These are phyloP conservation scores for Ogataea hybrid DNA, from an alignment of 1,139 yeast genomes.

Conservation along the genomic window DNA sequence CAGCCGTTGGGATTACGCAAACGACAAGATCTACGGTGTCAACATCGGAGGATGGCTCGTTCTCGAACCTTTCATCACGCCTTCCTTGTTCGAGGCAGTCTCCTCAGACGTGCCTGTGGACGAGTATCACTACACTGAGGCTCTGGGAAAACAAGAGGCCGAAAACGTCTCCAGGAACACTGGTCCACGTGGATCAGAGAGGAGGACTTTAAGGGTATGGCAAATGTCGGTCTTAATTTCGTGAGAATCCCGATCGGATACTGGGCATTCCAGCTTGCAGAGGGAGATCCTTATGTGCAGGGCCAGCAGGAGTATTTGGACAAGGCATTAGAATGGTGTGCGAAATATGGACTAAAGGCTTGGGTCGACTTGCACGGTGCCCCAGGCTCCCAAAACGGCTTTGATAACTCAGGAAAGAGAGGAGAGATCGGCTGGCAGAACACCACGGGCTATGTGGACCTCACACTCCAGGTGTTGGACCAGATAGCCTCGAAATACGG, in stretches of 20 bases:
- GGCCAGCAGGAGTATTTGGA: constrained; percentile 56
- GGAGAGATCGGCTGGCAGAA: constrained; percentile 53
- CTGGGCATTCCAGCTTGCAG: constrained; percentile 56
- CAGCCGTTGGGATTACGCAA: constrained; percentile 31
- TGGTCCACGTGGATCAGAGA: constrained; percentile 57
- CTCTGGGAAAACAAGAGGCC: constrained; percentile 48
- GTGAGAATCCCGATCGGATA: constrained; percentile 68
- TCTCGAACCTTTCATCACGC: constrained; percentile 64
- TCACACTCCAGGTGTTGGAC: constrained; percentile 44
- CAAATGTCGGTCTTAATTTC: constrained; percentile 51
- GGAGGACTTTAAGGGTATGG: constrained; percentile 48
- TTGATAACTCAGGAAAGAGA: constrained; percentile 63
- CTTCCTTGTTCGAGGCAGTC: constrained; percentile 49
- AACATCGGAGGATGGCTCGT: constrained; percentile 68
- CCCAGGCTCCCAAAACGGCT: constrained; percentile 72
- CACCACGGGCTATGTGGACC: constrained; percentile 38
- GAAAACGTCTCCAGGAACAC: constrained; percentile 43
- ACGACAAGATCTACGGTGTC: constrained; percentile 42
- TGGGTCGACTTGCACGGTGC: constrained; percentile 68
- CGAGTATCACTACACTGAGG: constrained; percentile 52
- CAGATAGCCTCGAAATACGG: constrained; percentile 47
- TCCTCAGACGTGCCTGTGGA: constrained; percentile 47
- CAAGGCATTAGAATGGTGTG: constrained; percentile 55
- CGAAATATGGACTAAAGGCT: constrained; percentile 46
- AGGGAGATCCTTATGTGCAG: constrained; percentile 55